These are phyloP conservation scores for Triadica sebifera DNA, from an alignment of 345 rosid species.

Conservation along the genomic window DNA sequence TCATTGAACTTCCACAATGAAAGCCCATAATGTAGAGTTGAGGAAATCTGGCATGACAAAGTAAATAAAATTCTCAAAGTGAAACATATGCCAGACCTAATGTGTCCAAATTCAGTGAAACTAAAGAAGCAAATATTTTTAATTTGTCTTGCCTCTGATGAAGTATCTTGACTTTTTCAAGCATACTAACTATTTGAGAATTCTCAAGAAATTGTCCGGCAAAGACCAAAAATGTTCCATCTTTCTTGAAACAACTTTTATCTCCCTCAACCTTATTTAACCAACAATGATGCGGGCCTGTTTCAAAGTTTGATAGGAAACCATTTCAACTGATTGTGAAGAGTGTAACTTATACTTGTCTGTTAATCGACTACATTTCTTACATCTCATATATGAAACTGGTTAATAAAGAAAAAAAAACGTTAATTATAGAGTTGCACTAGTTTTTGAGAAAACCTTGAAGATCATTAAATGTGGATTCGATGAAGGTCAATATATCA, in stretches of 20 bases:
- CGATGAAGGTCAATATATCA: conserved; percentile 46
- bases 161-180: conserved; percentile 66
- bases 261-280: conserved; percentile 49
- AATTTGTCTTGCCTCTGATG: conserved; percentile 58
- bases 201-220: conserved; percentile 47
- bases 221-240: conserved; percentile 50
- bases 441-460: conserved; percentile 43
- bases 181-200: conserved; percentile 32
- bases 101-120: background rate
- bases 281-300: conserved; percentile 79
- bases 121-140: conserved; percentile 6
- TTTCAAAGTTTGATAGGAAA: conserved; percentile 3
- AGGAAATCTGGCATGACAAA: conserved; percentile 56
- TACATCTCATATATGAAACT: background rate
- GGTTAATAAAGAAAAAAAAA: background rate
- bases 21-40: conserved; percentile 56
- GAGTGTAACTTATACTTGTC: background rate
- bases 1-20: conserved; percentile 44
- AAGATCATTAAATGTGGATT: conserved; percentile 44
- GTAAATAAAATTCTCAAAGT: conserved; percentile 11
- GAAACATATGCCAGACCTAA: conserved; percentile 1
- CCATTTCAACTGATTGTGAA: background rate
- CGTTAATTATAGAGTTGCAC: too few relatives aligned
- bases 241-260: conserved; percentile 40
- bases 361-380: background rate